A percentile compares a stretch with the other conserved stretches of the same genome.
These are phyloP conservation scores for Pycnococcus provasolii DNA, from an alignment of 139 green algal genomes.

Conservation along the genomic window DNA sequence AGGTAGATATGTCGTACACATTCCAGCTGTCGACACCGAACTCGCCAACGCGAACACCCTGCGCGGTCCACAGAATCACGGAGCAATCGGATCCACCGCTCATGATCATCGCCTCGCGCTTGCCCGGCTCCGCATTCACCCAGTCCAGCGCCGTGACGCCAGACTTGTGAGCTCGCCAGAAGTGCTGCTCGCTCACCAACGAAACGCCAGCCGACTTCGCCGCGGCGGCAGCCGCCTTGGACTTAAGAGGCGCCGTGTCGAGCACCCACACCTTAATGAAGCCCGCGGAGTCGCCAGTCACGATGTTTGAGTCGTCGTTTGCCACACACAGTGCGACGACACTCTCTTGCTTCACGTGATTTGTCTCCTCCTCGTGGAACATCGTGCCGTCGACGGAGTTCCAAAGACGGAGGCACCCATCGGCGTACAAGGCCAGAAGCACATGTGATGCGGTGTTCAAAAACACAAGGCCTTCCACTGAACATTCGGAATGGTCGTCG, in stretches of 20 bases:
- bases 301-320: not conserved
- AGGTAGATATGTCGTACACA: not conserved
- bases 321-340: not conserved
- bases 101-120: not conserved
- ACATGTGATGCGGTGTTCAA: not conserved
- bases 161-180: constrained; percentile 4
- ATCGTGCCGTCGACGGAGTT: not conserved
- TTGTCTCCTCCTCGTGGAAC: not conserved
- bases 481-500: too few relatives aligned
- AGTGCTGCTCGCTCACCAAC: not conserved
- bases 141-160: not conserved
- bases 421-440: not conserved
- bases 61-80: constrained; percentile 1
- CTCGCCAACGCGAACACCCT: constrained; percentile 1
- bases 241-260: not conserved
- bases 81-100: not conserved
- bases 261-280: not conserved
- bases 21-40: constrained; percentile 5
- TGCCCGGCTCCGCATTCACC: not conserved
- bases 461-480: not conserved
- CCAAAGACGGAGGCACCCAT: constrained; percentile 1
- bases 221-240: not conserved
- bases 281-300: not conserved
- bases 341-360: not conserved
- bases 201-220: not conserved